Evolutionary conservation across 1,139 yeast species (phyloP), one percentile per base, ranked within the genome.

Genomic region (Tardiomyces depauwii): DNA sequence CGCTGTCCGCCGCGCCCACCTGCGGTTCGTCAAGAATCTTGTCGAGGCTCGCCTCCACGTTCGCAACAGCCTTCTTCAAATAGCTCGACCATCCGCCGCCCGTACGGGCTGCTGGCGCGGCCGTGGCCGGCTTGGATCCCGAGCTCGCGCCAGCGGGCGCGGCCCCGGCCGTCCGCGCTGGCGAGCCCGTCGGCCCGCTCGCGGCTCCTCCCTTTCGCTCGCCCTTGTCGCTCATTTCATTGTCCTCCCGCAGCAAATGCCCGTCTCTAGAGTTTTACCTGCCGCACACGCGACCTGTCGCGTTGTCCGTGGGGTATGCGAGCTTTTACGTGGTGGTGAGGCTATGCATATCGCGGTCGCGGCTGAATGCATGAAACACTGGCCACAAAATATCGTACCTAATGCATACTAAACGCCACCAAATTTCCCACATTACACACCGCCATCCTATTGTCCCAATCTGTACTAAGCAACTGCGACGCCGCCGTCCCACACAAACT

Each of bases 41-140:
- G 47, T 65, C 70, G 23, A 65, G 52, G 4, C 60, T 63, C 38
- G 56, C 59, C 46, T 65, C 70, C n/a, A 65, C 68, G 45, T 63
- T 65, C 14, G 68, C 67, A 18, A 65, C 66, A 6, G 70, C 70
- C 40, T 61, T 53, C 42, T 61, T 61, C 40, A 65, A 53, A 47
- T 60, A 63, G 39, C 53, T 55, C 5, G 64, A 53, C 68, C 68
- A 65, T 39, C 54, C 60, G 25, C 55, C 44, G 47, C 41, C 43
- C 27, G 41, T 23, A 9, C 23, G 4, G 21, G 7, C 18, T 7
- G 18, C 27, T 13, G 19, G 40, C 2, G 41, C 23, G 9, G 14
- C 27, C 10, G 18, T 16, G 6, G 27, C 33, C 12, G 25, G 14
- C 18, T 28, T 5, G 16, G 16, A 40, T 18, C 19, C 33, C n/a